Evolutionary conservation across 345 rosid species (phyloP).

Genomic region (Firmiana major): DNA sequence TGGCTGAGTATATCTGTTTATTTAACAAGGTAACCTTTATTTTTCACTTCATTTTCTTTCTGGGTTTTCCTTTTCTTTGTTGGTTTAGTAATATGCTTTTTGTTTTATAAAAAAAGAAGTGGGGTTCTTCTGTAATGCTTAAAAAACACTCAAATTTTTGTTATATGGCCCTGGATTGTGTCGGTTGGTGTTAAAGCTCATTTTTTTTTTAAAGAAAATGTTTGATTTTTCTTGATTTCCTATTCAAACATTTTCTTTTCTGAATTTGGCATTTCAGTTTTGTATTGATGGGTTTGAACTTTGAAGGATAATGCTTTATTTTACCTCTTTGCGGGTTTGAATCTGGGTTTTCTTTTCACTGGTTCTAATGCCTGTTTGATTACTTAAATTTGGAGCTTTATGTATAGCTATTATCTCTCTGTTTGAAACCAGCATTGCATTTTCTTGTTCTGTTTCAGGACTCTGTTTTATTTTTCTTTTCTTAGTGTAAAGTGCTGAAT

Average conservation of each 20-base stretch:
- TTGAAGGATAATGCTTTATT: slow-evolving; percentile 2
- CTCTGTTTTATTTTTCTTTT: not conserved
- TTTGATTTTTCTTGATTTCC: slow-evolving; percentile 12
- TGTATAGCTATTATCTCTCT: not conserved
- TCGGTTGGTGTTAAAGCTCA: not conserved
- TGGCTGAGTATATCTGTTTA: slow-evolving; percentile 66
- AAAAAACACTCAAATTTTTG: not conserved
- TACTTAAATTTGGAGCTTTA: not conserved
- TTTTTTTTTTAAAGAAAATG: not conserved
- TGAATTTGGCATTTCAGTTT: not conserved
- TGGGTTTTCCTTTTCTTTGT: not conserved
- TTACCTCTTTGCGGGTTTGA: slow-evolving; percentile 13
- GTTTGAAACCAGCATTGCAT: slow-evolving; percentile 5
- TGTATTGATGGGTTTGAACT: slow-evolving; percentile 1
- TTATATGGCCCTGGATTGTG: not conserved
- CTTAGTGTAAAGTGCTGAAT: not conserved
- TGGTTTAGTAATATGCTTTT: not conserved
- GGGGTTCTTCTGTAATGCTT: not conserved
- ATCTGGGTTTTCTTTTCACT: not conserved
- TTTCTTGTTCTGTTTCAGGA: not conserved
- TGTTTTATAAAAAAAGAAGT: not conserved
- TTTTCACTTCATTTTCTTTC: not conserved
- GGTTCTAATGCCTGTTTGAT: not conserved
- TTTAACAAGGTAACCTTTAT: slow-evolving; percentile 44
- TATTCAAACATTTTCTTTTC: slow-evolving; percentile 16